Conservation (phyloP, 1,139 yeast species). For the Pichia sp. region DNA sequence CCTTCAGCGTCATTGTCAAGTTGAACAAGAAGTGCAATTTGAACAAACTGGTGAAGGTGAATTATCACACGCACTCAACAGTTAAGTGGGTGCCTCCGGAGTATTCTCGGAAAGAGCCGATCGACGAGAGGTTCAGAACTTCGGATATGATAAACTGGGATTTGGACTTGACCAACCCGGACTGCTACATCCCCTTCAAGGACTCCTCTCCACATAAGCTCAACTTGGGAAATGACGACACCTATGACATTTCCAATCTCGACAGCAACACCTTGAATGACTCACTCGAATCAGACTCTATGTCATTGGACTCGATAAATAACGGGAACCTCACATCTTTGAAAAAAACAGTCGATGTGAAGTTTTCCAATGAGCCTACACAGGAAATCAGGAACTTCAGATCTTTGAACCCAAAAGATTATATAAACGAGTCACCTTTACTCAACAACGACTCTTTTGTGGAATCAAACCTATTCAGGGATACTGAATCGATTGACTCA, state of each 20-base stretch:
- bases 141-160: constrained; percentile 33
- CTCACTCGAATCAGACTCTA: constrained; percentile 11
- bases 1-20: constrained; percentile 31
- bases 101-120: constrained; percentile 25
- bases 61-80: constrained; percentile 29
- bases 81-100: constrained; percentile 29
- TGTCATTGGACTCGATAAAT: constrained; percentile 5
- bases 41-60: constrained; percentile 27
- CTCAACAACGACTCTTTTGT: constrained; percentile 12
- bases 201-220: constrained; percentile 1
- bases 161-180: constrained; percentile 30
- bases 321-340: background rate
- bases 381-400: constrained; percentile 27
- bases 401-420: constrained; percentile 25
- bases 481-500: constrained; percentile 21
- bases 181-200: constrained; percentile 33
- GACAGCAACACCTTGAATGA: constrained; percentile 7
- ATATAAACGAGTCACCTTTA: constrained; percentile 22
- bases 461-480: constrained; percentile 19
- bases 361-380: constrained; percentile 25
- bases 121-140: constrained; percentile 31
- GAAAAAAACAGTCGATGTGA: constrained; percentile 15
- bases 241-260: constrained; percentile 9
- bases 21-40: constrained; percentile 27
- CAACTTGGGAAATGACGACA: background rate